A percentile compares a stretch with the other conserved stretches of the same genome.
phyloP scores from a whole-genome alignment of 352 stramenopile genomes.

The Phytopythium litorale region DNA sequence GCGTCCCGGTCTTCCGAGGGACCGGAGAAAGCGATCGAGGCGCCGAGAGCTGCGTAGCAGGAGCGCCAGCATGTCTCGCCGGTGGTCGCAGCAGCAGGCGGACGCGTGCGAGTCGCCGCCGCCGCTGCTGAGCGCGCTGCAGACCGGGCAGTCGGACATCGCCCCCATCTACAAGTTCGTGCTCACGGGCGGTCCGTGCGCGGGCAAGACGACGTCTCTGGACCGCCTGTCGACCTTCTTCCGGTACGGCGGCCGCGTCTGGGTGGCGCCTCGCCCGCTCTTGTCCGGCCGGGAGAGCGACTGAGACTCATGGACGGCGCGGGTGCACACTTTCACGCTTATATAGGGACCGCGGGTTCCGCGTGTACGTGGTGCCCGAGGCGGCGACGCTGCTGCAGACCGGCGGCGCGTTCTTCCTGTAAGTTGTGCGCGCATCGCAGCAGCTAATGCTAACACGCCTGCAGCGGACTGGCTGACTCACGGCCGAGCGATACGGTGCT shows the following conservation, averaged over 20 bases:
- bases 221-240: constrained; percentile 90
- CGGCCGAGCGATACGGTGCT: too few relatives aligned
- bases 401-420: constrained; percentile 90
- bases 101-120: constrained; percentile 35
- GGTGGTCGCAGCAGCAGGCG: constrained; percentile 53
- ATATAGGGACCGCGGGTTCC: constrained; percentile 87
- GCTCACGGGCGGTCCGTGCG: constrained; percentile 93
- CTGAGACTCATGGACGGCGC: not conserved
- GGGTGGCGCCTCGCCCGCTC: not conserved
- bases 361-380: constrained; percentile 95
- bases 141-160: constrained; percentile 62
- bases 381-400: constrained; percentile 94
- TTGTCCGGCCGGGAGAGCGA: not conserved
- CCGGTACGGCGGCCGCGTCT: constrained; percentile 18
- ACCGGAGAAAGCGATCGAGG: not conserved
- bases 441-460: not conserved
- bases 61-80: constrained; percentile 1
- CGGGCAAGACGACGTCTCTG: constrained; percentile 94
- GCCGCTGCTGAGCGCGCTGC: constrained; percentile 64
- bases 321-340: not conserved
- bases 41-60: not conserved
- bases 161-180: constrained; percentile 91
- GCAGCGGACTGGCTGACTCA: not conserved
- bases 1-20: too few relatives aligned
- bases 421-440: constrained; percentile 13